Base-by-base conservation (phyloP, 495 filamentous ascomycete genomes). In the Lepidopterella palustris region DNA sequence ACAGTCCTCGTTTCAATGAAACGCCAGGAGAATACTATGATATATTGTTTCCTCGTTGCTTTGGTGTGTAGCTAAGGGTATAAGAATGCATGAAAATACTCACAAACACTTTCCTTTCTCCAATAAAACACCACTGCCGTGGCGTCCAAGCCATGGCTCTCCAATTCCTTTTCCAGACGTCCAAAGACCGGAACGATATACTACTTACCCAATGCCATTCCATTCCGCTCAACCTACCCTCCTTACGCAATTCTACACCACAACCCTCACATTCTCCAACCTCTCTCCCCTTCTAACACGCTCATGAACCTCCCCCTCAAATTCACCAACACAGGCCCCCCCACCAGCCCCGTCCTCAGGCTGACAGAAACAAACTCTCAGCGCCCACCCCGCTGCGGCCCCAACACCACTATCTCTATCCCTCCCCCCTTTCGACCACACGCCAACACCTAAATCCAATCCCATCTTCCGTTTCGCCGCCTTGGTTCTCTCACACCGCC, bases 331-430 rank as follows among this genome's bases (percentile, higher is more conserved):
- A 5, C 31, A 5, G 13, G 4, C 10, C 8, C 54, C 18, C 10
- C 8, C 35, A 10, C 55, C 57, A 20, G 28, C 48, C 18, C 49
- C 57, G 49, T 61, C 58, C 47, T n/a, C 45, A 20, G 51, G 58
- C 40, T 61, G 58, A 52, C 58, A 61, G 18, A 61, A 61, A 26
- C 58, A 61, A 24, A 55, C 42, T 3, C 58, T 13, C 9, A 55
- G 25, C 39, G 39, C 15, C 39, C 20, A 60, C 10, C 51, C 58
- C 15, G 29, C 51, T n/a, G 15, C 25, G 9, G 21, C 35, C 23
- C 23, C 53, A n/a, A 4, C 53, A 1, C 35, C 4, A 1, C 4
- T 42, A 23, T 25, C 50, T n/a, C 20, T n/a, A 51, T 13, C 2
- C 8, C n/a, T 13, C 2, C 25, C 47, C 20, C 25, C 3, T 51